Conservation (phyloP, 768 basidiomycete species). For the Pleurotus citrinopileatus region DNA sequence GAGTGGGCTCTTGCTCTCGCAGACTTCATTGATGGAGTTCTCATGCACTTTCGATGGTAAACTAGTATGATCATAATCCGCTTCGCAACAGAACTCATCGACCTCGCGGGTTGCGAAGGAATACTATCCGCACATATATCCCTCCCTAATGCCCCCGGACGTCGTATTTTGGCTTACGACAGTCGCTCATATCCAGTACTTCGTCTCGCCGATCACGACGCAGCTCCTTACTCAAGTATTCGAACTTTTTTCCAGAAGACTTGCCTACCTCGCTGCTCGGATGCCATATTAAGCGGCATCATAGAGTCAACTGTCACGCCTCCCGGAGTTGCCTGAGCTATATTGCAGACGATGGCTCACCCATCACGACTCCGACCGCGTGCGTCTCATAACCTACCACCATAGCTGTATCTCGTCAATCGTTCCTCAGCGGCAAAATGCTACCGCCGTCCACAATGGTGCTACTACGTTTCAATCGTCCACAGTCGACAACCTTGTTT, state of each 20-base stretch:
- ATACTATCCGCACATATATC: no score
- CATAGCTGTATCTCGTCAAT: background rate
- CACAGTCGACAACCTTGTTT: slow-evolving; percentile 37
- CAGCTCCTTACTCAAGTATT: slow-evolving; percentile 50
- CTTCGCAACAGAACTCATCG: no score
- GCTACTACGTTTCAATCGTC: slow-evolving; percentile 34
- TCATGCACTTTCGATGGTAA: no score
- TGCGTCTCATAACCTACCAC: background rate
- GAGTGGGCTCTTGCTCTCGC: no score
- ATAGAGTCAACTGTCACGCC: background rate
- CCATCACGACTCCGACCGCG: slow-evolving; percentile 17
- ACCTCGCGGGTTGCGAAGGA: no score
- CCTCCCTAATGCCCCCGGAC: no score
- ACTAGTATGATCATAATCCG: no score
- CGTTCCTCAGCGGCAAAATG: slow-evolving; percentile 30
- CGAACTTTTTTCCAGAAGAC: slow-evolving; percentile 51
- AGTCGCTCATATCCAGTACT: slow-evolving; percentile 29
- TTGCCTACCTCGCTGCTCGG: slow-evolving; percentile 50
- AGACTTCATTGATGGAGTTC: no score
- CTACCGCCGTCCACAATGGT: slow-evolving; percentile 25
- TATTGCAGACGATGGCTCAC: slow-evolving; percentile 14
- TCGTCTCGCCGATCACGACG: slow-evolving; percentile 48
- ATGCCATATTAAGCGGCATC: slow-evolving; percentile 38
- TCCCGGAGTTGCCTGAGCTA: background rate
- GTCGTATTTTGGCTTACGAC: background rate